Base-by-base conservation (phyloP, 345 rosid genomes). In the Eucalyptus curtisii region DNA sequence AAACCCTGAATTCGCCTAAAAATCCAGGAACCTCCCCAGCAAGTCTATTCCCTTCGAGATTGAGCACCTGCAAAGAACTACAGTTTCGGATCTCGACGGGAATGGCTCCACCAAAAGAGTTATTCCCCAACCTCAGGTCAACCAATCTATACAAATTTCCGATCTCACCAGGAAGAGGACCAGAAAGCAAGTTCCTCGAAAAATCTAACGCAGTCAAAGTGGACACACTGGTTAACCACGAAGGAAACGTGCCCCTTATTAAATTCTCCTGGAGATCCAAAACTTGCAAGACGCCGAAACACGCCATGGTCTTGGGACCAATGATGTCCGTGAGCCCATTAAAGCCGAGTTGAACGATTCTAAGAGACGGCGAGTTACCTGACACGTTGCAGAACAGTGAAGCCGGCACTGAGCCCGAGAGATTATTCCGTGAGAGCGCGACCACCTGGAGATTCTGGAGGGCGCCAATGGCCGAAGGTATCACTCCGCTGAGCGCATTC, bases 381-480 rank as follows among this genome's bases (percentile, higher is more conserved):
- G 95, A 91, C 3, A 92, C 90, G 92, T 94, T 94, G 92, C 99
- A 96, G 92, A 96, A 92, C 66, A 96, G 87, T 22, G 96, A 93
- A 50, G 91, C 88, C 14, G 99, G 97, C 64, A 98, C 91, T 2
- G 93, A 88, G 44, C 97, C 97, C 85, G 99, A 93, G 79, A 98
- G 93, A 30, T 94, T 93, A 89, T 97, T 97, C 84, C 87, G 89
- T 10, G 96, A 90, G 15, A 97, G 94, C 2, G 99, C 93, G 47
- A 97, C 89, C 24, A 95, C 95, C 85, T 96, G 95, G 10, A 97
- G 96, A 22, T 86, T 90, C 8, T 96, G 98, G 47, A 97, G 92
- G 76, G 93, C 91, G 13, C 99, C 99, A 16, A 93, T 93, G 31
- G 97, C 95, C 30, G 98, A 92, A 31, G 99, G 99, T 14, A 96